Evolutionary conservation across 108 stramenopile species (phyloP).

Genomic region (Cyclotella sp.): DNA sequence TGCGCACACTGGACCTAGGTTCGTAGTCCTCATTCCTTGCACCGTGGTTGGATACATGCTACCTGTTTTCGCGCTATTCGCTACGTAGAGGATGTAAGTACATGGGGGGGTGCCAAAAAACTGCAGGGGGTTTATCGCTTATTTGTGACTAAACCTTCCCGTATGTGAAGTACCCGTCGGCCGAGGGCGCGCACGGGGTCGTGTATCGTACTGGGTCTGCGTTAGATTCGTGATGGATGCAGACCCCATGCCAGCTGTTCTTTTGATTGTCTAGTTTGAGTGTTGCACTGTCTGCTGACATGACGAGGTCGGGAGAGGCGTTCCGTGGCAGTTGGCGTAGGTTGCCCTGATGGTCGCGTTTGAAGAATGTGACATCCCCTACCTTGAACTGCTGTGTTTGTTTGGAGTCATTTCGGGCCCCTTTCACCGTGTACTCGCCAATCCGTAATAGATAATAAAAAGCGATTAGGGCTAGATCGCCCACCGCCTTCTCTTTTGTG

Average conservation of each 20-base stretch:
- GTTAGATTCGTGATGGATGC: background rate
- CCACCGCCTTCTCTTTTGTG: background rate
- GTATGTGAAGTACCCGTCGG: background rate
- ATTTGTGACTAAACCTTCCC: background rate
- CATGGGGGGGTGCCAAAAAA: slow-evolving; percentile 14
- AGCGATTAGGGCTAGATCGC: slow-evolving; percentile 12
- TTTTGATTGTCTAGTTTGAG: slow-evolving; percentile 18
- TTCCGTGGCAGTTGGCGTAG: slow-evolving; percentile 7
- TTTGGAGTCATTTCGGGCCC: background rate
- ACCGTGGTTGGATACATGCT: slow-evolving; percentile 13
- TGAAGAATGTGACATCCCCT: no score
- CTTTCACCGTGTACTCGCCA: slow-evolving; percentile 21
- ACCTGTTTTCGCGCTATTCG: background rate
- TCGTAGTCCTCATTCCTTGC: background rate
- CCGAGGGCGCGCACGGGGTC: background rate
- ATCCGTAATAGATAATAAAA: background rate
- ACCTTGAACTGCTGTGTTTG: no score
- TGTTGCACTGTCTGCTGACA: background rate
- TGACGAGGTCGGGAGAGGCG: background rate
- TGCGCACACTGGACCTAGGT: no score
- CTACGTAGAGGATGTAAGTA: background rate
- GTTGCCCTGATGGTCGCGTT: background rate
- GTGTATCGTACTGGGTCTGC: background rate
- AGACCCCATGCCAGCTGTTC: slow-evolving; percentile 14
- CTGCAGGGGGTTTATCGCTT: background rate